Base-by-base conservation (phyloP, 768 basidiomycete genomes). In the Leccinum subtestaceum region DNA sequence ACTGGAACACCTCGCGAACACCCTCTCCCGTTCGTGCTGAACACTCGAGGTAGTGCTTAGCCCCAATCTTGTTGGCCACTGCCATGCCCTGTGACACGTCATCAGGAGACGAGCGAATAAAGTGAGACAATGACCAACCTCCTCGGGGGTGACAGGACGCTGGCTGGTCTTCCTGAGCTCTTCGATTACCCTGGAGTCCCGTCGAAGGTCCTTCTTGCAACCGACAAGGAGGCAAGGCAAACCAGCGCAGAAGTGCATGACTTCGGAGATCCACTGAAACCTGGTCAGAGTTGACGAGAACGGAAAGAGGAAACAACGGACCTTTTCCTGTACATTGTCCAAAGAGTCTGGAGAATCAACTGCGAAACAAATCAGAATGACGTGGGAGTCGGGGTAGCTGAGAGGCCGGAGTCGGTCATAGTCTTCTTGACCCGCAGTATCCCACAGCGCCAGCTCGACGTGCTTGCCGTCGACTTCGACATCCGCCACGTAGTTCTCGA, bases 241-340 rank as follows among this genome's bases (percentile, higher is more conserved):
- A 52, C 89, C 90, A 9, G 90, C 83, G 74, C 96, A 98, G 77
- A 98, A 97, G 76, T 98, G 97, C 83, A 93, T 89, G 46, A 99
- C 95, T 73, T 99, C 96, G 40, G 94, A 92, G 70, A 98, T 96
- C 96, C 96, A 99, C 95, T 98, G 66, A 21, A 65, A 61, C 50
- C 55, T 46, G 45, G 45, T 49, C 34, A 65, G 51, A 10, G 57
- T 23, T 52, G 48, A 51, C 40, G 25, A 61, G 51, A 31, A 38
- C 58, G 55, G 57, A 25, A 55, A 50, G 58, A 29, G 3, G 32
- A 57, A 23, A 47, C 29, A 34, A 80, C 86, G 60, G 45, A 91
- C 97, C 91, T 98, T 98, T 81, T 99, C 97, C 81, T 98, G 95
- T 31, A 99, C 97, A 85, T 99, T 99, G 78, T 97, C 97, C 64